Base-by-base conservation (phyloP, 2,329 filamentous ascomycete species). In the Xylariaceae sp. region DNA sequence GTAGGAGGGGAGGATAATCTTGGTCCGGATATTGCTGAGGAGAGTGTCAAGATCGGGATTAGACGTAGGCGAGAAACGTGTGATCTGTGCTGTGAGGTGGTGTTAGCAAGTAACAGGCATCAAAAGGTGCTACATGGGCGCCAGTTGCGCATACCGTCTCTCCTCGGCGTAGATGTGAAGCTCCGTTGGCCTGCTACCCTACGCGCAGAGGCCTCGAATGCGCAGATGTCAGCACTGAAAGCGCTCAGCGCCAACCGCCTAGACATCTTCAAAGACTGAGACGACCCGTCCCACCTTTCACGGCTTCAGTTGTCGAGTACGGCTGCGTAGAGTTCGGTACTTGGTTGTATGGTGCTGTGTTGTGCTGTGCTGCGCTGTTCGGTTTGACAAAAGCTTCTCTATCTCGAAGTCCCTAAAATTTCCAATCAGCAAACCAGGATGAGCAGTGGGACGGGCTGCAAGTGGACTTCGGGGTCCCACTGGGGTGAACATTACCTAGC, bases 1-100 rank as follows among this genome's bases (percentile, higher is more conserved):
- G 56, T 80, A 76, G 24, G 71, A 63, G n/a, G 81, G 81, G 32
- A 85, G 63, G 57, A 85, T 75, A 59, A 82, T 71, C 51, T 75
- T 74, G 34, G 71, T 63, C 49, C 81, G 78, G 56, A 85, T 71
- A 17, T 54, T 61, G 31, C 62, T 58, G 46, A 86, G 73, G 24
- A 72, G 55, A 11, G 59, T 43, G 57, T 83, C 73, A 45, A 86
- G 71, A 41, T 77, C 66, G 17, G 67, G 49, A 33, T 74, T 73
- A 12, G 74, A 75, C 4, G 76, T 73, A 39, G 69, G 65, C 7
- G 64, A 58, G 55, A 82, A 82, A 42, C 59, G 50, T 42, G 73
- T 60, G 45, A 71, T 64, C 37, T 61, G 50, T 49, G 41, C 52
- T 49, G 18, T 7, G 30, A 32, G 30, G 6, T n/a, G 16, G 13